These are phyloP conservation scores for Verticillium nubilum DNA, from an alignment of 2,329 filamentous ascomycete species.

Conservation along the genomic window DNA sequence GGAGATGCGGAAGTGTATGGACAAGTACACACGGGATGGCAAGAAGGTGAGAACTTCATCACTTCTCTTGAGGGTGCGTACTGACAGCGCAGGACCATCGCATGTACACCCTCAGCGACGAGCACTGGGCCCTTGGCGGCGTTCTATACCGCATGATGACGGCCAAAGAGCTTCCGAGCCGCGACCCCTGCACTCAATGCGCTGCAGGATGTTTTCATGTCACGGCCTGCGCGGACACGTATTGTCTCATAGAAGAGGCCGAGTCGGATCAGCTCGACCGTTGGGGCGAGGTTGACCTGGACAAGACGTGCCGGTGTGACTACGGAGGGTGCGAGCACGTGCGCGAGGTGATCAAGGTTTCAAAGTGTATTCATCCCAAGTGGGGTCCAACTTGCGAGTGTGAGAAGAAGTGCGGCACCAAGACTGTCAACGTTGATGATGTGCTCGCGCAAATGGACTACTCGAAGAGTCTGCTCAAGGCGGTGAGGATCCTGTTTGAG, in stretches of 20 bases:
- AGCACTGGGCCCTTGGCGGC: conserved; percentile 31
- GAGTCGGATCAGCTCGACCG: not conserved
- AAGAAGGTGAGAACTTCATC: conserved; percentile 1
- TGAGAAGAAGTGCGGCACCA: conserved; percentile 14
- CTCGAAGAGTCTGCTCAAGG: conserved; percentile 17
- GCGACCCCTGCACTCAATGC: conserved; percentile 20
- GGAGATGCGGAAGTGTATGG: conserved; percentile 8
- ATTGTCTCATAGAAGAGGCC: conserved; percentile 1
- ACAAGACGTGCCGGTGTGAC: conserved; percentile 13
- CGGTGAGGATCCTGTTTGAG: conserved; percentile 18
- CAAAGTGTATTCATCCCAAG: not conserved
- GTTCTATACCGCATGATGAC: conserved; percentile 38
- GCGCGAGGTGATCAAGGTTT: not conserved
- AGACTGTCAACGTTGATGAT: conserved; percentile 24
- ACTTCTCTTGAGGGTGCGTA: not conserved
- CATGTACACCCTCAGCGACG: conserved; percentile 28
- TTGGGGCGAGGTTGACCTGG: not conserved
- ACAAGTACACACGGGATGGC: conserved; percentile 2
- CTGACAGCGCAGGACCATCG: conserved; percentile 17
- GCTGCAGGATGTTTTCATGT: conserved; percentile 21
- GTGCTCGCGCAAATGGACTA: conserved; percentile 18
- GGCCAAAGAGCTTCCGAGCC: conserved; percentile 17
- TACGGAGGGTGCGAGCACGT: conserved; percentile 18
- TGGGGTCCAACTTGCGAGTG: conserved; percentile 6
- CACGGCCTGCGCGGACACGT: conserved; percentile 4